phyloP scores from a whole-genome alignment of 768 basidiomycete genomes.

The Suillus discolor region DNA sequence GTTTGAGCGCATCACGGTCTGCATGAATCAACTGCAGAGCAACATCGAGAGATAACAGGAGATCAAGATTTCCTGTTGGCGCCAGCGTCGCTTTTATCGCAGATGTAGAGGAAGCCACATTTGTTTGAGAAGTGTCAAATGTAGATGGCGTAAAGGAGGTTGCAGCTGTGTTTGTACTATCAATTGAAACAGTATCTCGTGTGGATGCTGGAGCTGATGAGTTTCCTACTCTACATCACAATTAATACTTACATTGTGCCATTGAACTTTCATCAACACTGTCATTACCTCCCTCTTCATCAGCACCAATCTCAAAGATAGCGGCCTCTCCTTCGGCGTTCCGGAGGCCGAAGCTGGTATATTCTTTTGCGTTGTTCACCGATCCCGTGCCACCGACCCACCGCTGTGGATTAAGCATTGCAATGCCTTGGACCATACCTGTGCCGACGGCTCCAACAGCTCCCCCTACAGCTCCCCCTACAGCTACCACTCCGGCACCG shows the following conservation, averaged over 20 bases:
- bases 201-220: background rate
- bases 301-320: constrained; percentile 51
- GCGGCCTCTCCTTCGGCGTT: constrained; percentile 33
- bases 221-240: constrained; percentile 21
- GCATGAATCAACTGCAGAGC: constrained; percentile 93
- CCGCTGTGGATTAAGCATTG: constrained; percentile 88
- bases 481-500: constrained; percentile 65
- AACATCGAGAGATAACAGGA: constrained; percentile 88
- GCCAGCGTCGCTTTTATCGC: background rate
- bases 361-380: constrained; percentile 18
- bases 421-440: constrained; percentile 80
- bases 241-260: background rate
- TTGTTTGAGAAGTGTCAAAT: background rate
- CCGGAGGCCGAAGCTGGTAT: constrained; percentile 22
- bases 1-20: constrained; percentile 87
- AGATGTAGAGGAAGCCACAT: background rate
- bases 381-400: constrained; percentile 58
- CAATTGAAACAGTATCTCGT: constrained; percentile 4
- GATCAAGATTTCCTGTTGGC: constrained; percentile 60
- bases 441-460: constrained; percentile 68
- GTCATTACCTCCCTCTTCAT: constrained; percentile 32
- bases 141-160: constrained; percentile 3
- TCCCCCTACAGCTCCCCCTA: constrained; percentile 60
- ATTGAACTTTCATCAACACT: constrained; percentile 18
- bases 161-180: background rate